Percentiles rank a stretch among this genome's conserved stretches.
These are phyloP conservation scores for Ganoderma meredithae DNA, from an alignment of 1,284 basidiomycete species.

Conservation along the genomic window DNA sequence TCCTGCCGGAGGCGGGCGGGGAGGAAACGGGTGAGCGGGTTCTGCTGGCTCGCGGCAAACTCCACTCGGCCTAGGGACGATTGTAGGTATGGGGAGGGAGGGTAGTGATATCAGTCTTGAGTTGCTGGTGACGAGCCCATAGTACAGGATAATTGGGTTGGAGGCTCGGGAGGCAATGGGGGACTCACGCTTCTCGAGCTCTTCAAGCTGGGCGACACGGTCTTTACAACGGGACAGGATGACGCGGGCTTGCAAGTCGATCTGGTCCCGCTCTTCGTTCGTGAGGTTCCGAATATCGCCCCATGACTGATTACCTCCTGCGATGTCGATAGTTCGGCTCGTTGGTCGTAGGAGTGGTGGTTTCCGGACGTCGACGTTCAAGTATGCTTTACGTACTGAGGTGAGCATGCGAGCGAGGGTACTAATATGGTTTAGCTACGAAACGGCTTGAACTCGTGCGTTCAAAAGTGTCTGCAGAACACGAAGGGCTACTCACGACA, in stretches of 20 bases:
- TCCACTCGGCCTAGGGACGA: conserved; percentile 67
- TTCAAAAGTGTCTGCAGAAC: background rate
- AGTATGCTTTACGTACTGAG: conserved; percentile 78
- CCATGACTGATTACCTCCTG: conserved; percentile 63
- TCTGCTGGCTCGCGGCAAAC: conserved; percentile 64
- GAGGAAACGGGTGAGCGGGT: conserved; percentile 69
- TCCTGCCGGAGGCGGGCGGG: conserved; percentile 71
- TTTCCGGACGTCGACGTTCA: conserved; percentile 72
- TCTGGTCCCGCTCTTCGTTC: conserved; percentile 89
- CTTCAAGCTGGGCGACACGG: conserved; percentile 85
- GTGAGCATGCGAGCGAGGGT: conserved; percentile 74
- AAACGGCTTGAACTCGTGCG: background rate
- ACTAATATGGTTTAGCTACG: conserved; percentile 76
- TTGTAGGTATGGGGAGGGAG: background rate
- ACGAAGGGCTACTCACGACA: conserved; percentile 57
- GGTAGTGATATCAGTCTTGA: background rate
- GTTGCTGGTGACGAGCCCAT: background rate
- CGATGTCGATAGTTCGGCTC: conserved; percentile 63
- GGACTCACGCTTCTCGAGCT: conserved; percentile 80
- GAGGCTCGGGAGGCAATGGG: conserved; percentile 20
- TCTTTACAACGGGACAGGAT: conserved; percentile 85
- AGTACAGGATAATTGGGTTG: background rate
- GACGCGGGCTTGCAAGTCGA: conserved; percentile 87
- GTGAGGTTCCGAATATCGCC: conserved; percentile 74
- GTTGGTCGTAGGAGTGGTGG: conserved; percentile 57